These are phyloP conservation scores for Geotrichum citri-aurantii DNA, from an alignment of 1,139 yeast genomes.

Conservation along the genomic window DNA sequence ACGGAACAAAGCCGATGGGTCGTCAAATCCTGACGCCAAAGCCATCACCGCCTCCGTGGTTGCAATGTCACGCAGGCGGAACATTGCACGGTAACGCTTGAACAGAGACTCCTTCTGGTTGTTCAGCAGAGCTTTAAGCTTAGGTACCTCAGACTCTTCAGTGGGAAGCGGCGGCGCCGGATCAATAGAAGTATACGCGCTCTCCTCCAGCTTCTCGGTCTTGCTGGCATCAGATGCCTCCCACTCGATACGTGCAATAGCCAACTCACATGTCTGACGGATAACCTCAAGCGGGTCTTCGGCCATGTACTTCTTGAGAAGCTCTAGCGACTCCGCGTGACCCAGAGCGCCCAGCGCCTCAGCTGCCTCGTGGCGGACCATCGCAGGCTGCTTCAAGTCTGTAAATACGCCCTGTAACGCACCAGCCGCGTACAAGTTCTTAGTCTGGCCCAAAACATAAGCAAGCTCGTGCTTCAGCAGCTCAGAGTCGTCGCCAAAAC, in stretches of 20 bases:
- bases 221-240: constrained; percentile 61
- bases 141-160: constrained; percentile 51
- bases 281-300: constrained; percentile 83
- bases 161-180: constrained; percentile 95
- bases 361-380: constrained; percentile 99
- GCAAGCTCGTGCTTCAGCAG: constrained; percentile 96
- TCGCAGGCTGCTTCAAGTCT: constrained; percentile 59
- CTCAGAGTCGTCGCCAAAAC: constrained; percentile 78
- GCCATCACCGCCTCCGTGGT: constrained; percentile 90
- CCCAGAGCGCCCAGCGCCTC: constrained; percentile 98
- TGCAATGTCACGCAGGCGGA: constrained; percentile 91
- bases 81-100: constrained; percentile 97
- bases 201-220: constrained; percentile 64
- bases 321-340: constrained; percentile 63
- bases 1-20: constrained; percentile 87
- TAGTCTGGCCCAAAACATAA: constrained; percentile 95
- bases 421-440: constrained; percentile 71
- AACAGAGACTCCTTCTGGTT: constrained; percentile 75
- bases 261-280: constrained; percentile 95
- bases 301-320: constrained; percentile 56
- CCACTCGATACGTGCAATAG: constrained; percentile 93
- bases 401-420: constrained; percentile 66
- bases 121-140: constrained; percentile 63
- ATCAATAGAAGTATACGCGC: constrained; percentile 81
- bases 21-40: constrained; percentile 81